These are phyloP conservation scores for Paramecium pentaurelia DNA, from an alignment of 73 alveolate genomes.

Conservation along the genomic window DNA sequence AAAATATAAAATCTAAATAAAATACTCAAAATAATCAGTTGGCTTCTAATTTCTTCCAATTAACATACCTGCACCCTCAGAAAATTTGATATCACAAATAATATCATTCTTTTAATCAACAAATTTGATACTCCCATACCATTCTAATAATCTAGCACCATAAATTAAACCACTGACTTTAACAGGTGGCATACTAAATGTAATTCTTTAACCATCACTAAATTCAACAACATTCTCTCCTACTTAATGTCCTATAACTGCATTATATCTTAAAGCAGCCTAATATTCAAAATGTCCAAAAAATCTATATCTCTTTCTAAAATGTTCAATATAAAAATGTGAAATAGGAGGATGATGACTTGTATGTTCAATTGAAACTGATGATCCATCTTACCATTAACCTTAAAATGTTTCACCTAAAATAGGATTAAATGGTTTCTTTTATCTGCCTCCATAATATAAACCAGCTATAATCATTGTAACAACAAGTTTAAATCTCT, in stretches of 20 bases:
- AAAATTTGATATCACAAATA: slow-evolving; percentile 22
- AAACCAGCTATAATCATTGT: slow-evolving; percentile 75
- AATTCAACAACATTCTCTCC: slow-evolving; percentile 59
- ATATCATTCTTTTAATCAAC: slow-evolving; percentile 51
- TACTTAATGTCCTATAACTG: slow-evolving; percentile 58
- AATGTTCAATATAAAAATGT: slow-evolving; percentile 38
- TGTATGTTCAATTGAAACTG: slow-evolving; percentile 87
- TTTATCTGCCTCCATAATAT: slow-evolving; percentile 53
- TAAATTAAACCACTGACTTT: slow-evolving; percentile 46
- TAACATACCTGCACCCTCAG: slow-evolving; percentile 60
- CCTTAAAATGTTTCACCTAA: slow-evolving; percentile 96
- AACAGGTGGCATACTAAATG: slow-evolving; percentile 57
- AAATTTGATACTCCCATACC: slow-evolving; percentile 49
- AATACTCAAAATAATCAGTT: slow-evolving; percentile 58
- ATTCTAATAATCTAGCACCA: slow-evolving; percentile 59
- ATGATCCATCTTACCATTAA: slow-evolving; percentile 88
- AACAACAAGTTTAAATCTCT: slow-evolving; percentile 71
- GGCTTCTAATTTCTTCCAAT: slow-evolving; percentile 54
- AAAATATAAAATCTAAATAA: background rate
- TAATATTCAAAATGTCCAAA: slow-evolving; percentile 63
- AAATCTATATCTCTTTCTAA: slow-evolving; percentile 15
- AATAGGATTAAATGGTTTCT: slow-evolving; percentile 93
- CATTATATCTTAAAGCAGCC: slow-evolving; percentile 61
- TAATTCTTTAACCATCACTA: slow-evolving; percentile 56
- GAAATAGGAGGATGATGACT: slow-evolving; percentile 64